Evolutionary conservation across 139 green algal genomes (phyloP), one percentile per base, ranked within the genome.

Genomic region (Coelastrella sp.): DNA sequence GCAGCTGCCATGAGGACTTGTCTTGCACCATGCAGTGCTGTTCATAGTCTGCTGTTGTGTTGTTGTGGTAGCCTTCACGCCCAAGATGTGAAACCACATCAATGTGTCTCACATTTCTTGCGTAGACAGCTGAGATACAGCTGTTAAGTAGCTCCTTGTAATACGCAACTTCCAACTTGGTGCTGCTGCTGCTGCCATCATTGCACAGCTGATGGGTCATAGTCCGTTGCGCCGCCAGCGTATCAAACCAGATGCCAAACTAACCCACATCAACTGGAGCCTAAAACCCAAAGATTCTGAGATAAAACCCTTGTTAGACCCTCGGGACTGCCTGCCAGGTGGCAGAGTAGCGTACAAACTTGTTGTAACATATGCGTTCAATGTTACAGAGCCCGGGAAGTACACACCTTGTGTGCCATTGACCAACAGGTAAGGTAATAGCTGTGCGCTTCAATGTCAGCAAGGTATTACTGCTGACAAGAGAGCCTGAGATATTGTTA

Each of bases 281-380:
- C 86, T 96, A 76, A 88, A 90, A 48, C 90, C 92, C 19, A 64
- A 79, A 23, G 91, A 94, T 38, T 30, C 88, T 7, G 32, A 45
- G 50, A 59, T 96, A 57, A 74, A 89, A 43, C 89, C 92, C 17
- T 89, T 96, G 66, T 15, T 72, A 30, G 57, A 71, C 40, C 66
- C 41, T 13, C 38, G 94, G 21, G 93, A 98, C 81, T 75, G 84
- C 25, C 89, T 98, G 73, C 93, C 94, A 7, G 76, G 91, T 5
- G 88, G 88, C 0, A 85, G 93, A 2, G 85, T 93, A 57, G 87
- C 93, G 1, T 95, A 97, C 89, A 83, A 83, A 35, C 91, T 98
- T 45, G 40, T 93, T 30, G 91, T 98, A 43, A 94, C 86, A 27
- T 98, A 98, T 92, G 95, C 94, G 78, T 88, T 98, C 25, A 95